A percentile compares a stretch with the other conserved stretches of the same genome.
Evolutionary conservation across 371 early-diverging fungal genomes (phyloP).

Genomic region (Dinochytrium kinnereticum): DNA sequence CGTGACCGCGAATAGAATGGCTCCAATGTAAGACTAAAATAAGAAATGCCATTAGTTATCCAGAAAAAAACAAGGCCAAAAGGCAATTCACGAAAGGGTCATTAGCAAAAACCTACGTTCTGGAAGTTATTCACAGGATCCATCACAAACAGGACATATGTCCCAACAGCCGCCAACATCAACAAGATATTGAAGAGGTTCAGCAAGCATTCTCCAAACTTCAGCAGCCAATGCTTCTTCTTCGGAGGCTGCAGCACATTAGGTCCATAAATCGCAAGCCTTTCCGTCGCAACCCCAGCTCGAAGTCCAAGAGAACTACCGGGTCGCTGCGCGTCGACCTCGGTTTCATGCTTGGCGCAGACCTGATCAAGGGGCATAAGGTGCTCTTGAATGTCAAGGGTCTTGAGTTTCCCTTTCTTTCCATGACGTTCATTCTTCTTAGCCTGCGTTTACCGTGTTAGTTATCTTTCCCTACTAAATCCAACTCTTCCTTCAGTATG

Average conservation of each 20-base stretch:
- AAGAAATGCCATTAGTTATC: slow-evolving; percentile 1
- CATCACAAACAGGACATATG: slow-evolving; percentile 77
- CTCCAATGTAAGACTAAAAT: slow-evolving; percentile 78
- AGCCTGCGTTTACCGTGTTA: background rate
- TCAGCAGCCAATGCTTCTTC: slow-evolving; percentile 69
- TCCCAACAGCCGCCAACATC: slow-evolving; percentile 79
- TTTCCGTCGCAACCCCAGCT: slow-evolving; percentile 62
- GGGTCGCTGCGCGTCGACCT: slow-evolving; percentile 64
- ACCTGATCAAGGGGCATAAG: slow-evolving; percentile 72
- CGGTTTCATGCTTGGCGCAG: slow-evolving; percentile 59
- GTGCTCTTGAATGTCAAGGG: too few species aligned
- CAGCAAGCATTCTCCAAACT: slow-evolving; percentile 73
- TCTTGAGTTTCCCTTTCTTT: too few species aligned
- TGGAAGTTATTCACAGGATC: slow-evolving; percentile 69
- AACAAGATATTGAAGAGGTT: slow-evolving; percentile 87
- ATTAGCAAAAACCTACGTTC: slow-evolving; percentile 60
- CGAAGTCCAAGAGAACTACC: slow-evolving; percentile 74
- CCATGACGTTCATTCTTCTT: background rate
- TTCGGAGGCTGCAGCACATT: slow-evolving; percentile 90
- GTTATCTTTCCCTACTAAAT: too few species aligned
- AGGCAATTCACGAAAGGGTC: background rate
- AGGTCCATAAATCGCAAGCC: slow-evolving; percentile 73
- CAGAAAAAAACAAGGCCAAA: background rate
- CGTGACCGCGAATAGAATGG: slow-evolving; percentile 84
- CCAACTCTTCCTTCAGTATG: background rate